Base-by-base conservation (phyloP, 441 rosid species). In the Dalechampia spathulata region DNA sequence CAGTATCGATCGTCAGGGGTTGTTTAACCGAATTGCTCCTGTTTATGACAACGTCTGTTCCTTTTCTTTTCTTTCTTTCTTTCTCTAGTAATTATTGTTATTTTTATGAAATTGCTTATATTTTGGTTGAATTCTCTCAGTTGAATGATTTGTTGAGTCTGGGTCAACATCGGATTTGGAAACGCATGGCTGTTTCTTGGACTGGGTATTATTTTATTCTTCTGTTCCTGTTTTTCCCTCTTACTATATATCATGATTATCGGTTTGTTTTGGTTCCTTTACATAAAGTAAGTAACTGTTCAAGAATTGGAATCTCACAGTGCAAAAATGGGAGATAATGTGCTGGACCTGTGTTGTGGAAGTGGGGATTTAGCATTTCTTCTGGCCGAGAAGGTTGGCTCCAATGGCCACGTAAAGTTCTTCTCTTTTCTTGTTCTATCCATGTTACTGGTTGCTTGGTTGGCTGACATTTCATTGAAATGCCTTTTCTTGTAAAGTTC, bases 111-210 rank as follows among this genome's bases (percentile, higher is more conserved):
- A 14, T 10, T 6, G 1, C 25, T 52, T 1, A 23, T 16, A 11
- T n/a, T 15, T 7, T 36, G 39, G 17, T 13, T 11, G 45, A 40
- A 27, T 40, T 21, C 28, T 34, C 42, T 57, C 70, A 85, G 96
- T 60, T 89, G 69, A 92, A 92, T 66, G 96, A 86, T 79, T 66
- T 86, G 65, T 52, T 85, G 66, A 85, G 92, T 51, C 74, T 92
- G 65, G 90, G 92, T 9, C 95, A 89, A 66, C 99, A 86, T 67
- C 83, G 96, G 15, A 68, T 89, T 57, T 92, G 99, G 96, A 92
- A 92, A 55, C 82, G 85, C 30, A 92, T 89, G 90, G 77, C 90
- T 61, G 83, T 83, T 1, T 81, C 99, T 47, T 88, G 95, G 96
- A 75, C 83, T 39, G 85, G 86, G 95, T 84, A 43, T 9, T 20